Percentiles rank a stretch among this genome's conserved stretches.
Conservation (phyloP, 352 stramenopile genomes). For the Aphanomyces cochlioides region DNA sequence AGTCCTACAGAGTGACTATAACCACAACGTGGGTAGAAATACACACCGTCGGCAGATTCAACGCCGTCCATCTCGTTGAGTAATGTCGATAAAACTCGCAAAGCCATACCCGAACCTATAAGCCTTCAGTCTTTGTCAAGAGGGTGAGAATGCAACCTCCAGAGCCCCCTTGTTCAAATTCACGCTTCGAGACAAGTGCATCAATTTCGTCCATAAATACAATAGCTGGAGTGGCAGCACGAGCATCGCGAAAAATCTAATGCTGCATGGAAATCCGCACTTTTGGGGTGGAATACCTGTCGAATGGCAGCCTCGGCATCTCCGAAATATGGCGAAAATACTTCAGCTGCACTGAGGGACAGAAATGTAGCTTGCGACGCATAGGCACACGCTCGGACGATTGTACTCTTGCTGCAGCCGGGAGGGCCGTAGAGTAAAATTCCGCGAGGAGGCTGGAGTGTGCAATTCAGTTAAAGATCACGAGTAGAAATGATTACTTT, state of each 20-base stretch:
- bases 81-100: conserved; percentile 95
- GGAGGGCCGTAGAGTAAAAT: conserved; percentile 87
- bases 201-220: conserved; percentile 91
- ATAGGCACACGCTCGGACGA: conserved; percentile 78
- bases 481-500: conserved; percentile 33
- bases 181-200: conserved; percentile 77
- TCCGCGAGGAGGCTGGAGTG: conserved; percentile 50
- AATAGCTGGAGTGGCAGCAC: conserved; percentile 82
- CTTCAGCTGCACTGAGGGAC: conserved; percentile 76
- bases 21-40: background rate
- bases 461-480: too few species aligned
- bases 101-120: conserved; percentile 53
- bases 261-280: background rate
- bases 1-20: conserved; percentile 44
- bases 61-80: conserved; percentile 98
- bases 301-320: conserved; percentile 81
- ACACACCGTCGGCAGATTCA: conserved; percentile 83
- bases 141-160: conserved; percentile 19
- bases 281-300: conserved; percentile 34
- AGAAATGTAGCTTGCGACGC: conserved; percentile 80
- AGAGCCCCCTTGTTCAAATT: conserved; percentile 46
- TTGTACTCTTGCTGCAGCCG: conserved; percentile 87
- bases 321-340: conserved; percentile 88
- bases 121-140: background rate
- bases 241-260: conserved; percentile 66